These are phyloP conservation scores for Diaporthe citri DNA, from an alignment of 2,329 filamentous ascomycete genomes.

Conservation along the genomic window DNA sequence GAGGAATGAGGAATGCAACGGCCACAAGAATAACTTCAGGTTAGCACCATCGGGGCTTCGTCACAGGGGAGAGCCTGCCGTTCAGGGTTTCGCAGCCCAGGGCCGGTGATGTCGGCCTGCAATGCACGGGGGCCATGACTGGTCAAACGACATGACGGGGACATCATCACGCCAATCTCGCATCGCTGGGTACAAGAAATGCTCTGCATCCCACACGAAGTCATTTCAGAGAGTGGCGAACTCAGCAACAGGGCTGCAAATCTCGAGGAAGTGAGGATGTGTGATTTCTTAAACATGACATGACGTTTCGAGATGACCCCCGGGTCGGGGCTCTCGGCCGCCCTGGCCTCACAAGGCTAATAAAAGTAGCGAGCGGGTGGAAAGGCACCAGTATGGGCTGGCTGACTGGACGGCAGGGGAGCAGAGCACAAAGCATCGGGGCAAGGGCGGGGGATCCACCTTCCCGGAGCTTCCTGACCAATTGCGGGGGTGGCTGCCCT, in stretches of 20 bases:
- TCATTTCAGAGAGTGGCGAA: not conserved
- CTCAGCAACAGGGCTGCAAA: constrained; percentile 12
- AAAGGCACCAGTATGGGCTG: not conserved
- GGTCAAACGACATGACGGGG: not conserved
- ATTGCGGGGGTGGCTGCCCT: constrained; percentile 25
- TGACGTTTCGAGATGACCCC: constrained; percentile 35
- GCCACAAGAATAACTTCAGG: constrained; percentile 13
- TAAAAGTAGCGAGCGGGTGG: constrained; percentile 8
- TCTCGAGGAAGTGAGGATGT: constrained; percentile 25
- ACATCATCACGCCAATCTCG: not conserved
- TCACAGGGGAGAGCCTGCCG: constrained; percentile 19
- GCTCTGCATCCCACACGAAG: not conserved
- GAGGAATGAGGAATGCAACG: constrained; percentile 13
- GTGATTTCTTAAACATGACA: constrained; percentile 24
- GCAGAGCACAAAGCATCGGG: not conserved
- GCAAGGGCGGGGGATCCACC: constrained; percentile 15
- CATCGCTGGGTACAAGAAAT: not conserved
- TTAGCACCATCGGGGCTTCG: not conserved
- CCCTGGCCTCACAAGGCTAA: constrained; percentile 26
- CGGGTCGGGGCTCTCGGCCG: constrained; percentile 34
- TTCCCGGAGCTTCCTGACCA: constrained; percentile 14
- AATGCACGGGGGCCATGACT: not conserved
- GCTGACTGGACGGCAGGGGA: no score
- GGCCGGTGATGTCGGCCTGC: constrained; percentile 16
- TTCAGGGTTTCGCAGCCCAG: constrained; percentile 25